phyloP scores from a whole-genome alignment of 2,329 filamentous ascomycete genomes.

The Falciphora oryzae region DNA sequence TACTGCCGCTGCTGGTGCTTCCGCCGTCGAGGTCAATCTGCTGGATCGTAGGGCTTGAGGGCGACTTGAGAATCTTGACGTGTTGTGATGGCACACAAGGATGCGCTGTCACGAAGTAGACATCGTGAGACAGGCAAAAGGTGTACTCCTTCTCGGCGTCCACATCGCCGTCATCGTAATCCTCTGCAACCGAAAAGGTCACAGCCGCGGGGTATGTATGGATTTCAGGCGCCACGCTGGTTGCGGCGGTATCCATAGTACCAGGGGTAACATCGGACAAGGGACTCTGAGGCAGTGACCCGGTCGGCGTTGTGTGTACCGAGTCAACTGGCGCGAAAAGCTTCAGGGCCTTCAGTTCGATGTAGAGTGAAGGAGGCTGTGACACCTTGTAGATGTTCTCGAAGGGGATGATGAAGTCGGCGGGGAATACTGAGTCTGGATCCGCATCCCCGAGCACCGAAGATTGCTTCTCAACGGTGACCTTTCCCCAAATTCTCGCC shows the following conservation, averaged over 20 bases:
- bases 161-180: conserved; percentile 21
- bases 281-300: conserved; percentile 21
- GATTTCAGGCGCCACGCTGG: conserved; percentile 21
- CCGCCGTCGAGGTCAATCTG: conserved; percentile 47
- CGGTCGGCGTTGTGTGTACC: conserved; percentile 38
- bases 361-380: conserved; percentile 33
- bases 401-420: conserved; percentile 57
- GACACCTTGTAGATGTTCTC: conserved; percentile 49
- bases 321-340: conserved; percentile 40
- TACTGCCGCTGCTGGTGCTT: conserved; percentile 17
- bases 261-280: conserved; percentile 19
- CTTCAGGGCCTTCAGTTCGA: conserved; percentile 46
- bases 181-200: conserved; percentile 32
- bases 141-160: conserved; percentile 34
- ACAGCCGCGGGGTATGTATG: conserved; percentile 35
- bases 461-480: conserved; percentile 53
- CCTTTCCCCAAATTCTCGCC: conserved; percentile 57
- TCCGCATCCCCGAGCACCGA: conserved; percentile 54
- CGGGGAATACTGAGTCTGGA: conserved; percentile 47
- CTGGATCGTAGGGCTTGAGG: conserved; percentile 53
- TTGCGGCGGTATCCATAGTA: conserved; percentile 22
- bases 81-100: conserved; percentile 55
- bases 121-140: conserved; percentile 48
- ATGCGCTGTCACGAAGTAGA: conserved; percentile 61
- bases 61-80: conserved; percentile 53